Evolutionary conservation across 345 rosid species (phyloP), one percentile per base, ranked within the genome.

Genomic region (Eucalyptus curtisii): DNA sequence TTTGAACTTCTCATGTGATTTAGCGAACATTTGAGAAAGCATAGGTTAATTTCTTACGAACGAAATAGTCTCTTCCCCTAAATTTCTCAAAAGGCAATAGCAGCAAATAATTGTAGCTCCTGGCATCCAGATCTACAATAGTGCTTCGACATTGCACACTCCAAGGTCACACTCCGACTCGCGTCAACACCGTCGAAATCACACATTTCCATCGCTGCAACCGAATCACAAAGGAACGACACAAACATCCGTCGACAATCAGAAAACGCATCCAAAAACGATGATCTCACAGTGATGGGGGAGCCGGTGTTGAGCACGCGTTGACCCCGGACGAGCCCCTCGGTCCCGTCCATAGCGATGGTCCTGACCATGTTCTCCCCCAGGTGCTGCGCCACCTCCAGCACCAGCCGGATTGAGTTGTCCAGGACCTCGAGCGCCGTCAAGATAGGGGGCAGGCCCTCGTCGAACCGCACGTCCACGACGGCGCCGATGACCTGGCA

Each of bases 401-500:
- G 95, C 19, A 98, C 99, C 59, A 98, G 52, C 40, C 99, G 92
- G 3, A 95, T 90, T 20, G 98, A 93, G 84, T 95, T 87, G 79
- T 93, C 97, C 89, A 90, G 90, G 49, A 98, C 99, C 94, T 98
- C 99, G n/a, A 98, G 95, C 30, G 99, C 97, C 19, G 99, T 98
- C 95, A 97, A 90, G 89, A 98, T 98, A 89, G 99, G 99, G 53
- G 99, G 99, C 89, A 98, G 88, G 1, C 99, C 99, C 80, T 97
- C 99, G 2, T 95, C 93, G 88, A 96, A 97, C 66, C 98, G 92
- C 6, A 98, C 99, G 90, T 98, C 99, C 10, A 96, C 98, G 27
- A 98, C 98, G 68, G 99, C 99, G 81, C 99, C 99, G 85, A 97
- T 96, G 84, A 98, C 98, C 92, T 96, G 99, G 84, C 98, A 98